Conservation (phyloP, 768 basidiomycete species). For the Glaciozyma antarctica region DNA sequence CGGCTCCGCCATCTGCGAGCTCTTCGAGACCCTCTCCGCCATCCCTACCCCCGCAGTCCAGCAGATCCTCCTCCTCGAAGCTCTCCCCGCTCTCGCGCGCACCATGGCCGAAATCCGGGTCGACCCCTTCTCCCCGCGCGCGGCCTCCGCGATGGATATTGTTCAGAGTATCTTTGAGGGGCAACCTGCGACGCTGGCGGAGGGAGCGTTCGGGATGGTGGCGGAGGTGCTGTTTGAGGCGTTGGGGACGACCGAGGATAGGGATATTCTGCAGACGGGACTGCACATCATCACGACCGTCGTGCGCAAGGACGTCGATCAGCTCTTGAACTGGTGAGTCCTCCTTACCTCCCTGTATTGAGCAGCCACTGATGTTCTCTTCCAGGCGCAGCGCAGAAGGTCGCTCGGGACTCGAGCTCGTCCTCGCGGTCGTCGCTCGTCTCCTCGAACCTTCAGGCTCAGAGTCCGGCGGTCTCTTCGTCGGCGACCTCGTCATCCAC, state of each 20-base stretch:
- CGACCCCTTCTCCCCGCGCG: slow-evolving; percentile 56
- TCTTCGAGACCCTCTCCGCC: slow-evolving; percentile 60
- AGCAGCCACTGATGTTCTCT: neutral
- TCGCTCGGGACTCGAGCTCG: slow-evolving; percentile 63
- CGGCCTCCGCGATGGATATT: slow-evolving; percentile 73
- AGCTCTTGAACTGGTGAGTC: slow-evolving; percentile 61
- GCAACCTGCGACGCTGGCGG: slow-evolving; percentile 47
- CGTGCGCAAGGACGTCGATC: slow-evolving; percentile 75
- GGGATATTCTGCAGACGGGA: slow-evolving; percentile 61
- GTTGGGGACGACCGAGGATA: slow-evolving; percentile 63
- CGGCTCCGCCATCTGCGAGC: slow-evolving; percentile 71
- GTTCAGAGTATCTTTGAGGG: slow-evolving; percentile 62
- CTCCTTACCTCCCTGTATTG: neutral
- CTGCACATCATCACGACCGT: slow-evolving; percentile 70
- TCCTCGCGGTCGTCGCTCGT: slow-evolving; percentile 65
- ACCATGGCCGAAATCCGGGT: slow-evolving; percentile 43
- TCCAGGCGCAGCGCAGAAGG: slow-evolving; percentile 50
- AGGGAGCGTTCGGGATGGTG: slow-evolving; percentile 66
- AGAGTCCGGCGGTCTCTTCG: slow-evolving; percentile 83
- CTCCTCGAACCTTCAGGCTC: slow-evolving; percentile 64
- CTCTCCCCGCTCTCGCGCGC: slow-evolving; percentile 57
- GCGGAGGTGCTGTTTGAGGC: slow-evolving; percentile 67
- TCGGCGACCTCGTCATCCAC: slow-evolving; percentile 92
- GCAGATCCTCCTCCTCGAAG: slow-evolving; percentile 58
- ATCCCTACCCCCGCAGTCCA: slow-evolving; percentile 57